Conservation (phyloP, 2,329 filamentous ascomycete species). For the Drechmeria coniospora region DNA sequence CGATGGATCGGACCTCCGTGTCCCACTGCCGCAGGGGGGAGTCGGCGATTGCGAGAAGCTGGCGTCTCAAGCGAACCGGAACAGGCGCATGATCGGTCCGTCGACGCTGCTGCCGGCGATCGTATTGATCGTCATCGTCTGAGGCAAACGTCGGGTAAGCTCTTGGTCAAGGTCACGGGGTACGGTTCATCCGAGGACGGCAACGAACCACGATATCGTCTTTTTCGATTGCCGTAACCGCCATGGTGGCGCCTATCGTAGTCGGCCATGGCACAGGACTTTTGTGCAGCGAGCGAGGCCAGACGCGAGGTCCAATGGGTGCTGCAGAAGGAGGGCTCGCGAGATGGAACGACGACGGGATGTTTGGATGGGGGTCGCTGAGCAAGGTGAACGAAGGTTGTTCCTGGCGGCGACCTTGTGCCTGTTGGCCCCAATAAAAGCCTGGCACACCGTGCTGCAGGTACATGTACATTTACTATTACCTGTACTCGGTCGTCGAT, state of each 20-base stretch:
- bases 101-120: slow-evolving; percentile 57
- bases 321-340: too few relatives aligned
- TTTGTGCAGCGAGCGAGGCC: too few relatives aligned
- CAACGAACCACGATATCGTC: slow-evolving; percentile 58
- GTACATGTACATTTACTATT: too few relatives aligned
- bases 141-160: neutral
- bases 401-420: too few relatives aligned
- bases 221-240: slow-evolving; percentile 52
- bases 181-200: neutral
- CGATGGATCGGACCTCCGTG: slow-evolving; percentile 62
- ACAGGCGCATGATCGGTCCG: slow-evolving; percentile 57
- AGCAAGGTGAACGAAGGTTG: too few relatives aligned
- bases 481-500: too few relatives aligned
- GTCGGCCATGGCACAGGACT: slow-evolving; percentile 42
- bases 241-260: slow-evolving; percentile 39
- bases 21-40: slow-evolving; percentile 63
- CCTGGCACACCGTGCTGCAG: too few relatives aligned
- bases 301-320: too few relatives aligned
- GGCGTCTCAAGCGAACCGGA: slow-evolving; percentile 57
- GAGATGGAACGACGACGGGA: too few relatives aligned
- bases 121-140: slow-evolving; percentile 62
- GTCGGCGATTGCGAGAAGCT: slow-evolving; percentile 68
- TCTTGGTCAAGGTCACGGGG: neutral
- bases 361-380: too few relatives aligned
- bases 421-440: too few relatives aligned